Conservation (phyloP, 768 basidiomycete genomes). For the Pleurotus ostreatus region DNA sequence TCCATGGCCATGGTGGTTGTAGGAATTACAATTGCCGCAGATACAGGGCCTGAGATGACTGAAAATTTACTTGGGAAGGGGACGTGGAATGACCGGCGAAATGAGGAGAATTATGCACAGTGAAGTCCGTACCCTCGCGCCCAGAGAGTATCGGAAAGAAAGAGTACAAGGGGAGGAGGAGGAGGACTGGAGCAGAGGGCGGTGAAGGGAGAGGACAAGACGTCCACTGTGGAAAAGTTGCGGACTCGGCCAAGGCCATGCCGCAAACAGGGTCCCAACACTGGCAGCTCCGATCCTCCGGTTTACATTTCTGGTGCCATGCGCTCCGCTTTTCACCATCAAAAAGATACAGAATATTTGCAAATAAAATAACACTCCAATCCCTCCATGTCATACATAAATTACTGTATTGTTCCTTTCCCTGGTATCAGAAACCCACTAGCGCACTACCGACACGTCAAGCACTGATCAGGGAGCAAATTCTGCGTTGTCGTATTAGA, state of each 20-base stretch:
- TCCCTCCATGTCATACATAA: neutral
- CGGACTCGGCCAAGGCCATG: conserved; percentile 1
- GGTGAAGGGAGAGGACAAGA: conserved; percentile 14
- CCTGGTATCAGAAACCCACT: no score
- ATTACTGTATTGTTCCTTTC: neutral
- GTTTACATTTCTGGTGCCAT: neutral
- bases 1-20: conserved; percentile 29
- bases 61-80: neutral
- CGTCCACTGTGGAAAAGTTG: conserved; percentile 5
- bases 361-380: neutral
- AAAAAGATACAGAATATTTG: neutral
- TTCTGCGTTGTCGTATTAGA: neutral
- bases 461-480: neutral
- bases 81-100: neutral
- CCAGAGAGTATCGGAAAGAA: conserved; percentile 8
- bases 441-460: no score
- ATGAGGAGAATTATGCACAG: conserved; percentile 3
- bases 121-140: neutral
- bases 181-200: conserved; percentile 10
- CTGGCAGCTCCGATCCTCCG: conserved; percentile 8
- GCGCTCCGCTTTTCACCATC: conserved; percentile 1
- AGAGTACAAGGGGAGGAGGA: conserved; percentile 11
- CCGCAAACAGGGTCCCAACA: conserved; percentile 9
- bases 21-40: conserved; percentile 2
- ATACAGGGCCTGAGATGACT: neutral